phyloP scores from a whole-genome alignment of 2,329 filamentous ascomycete species.

The Ophiostoma sp. region DNA sequence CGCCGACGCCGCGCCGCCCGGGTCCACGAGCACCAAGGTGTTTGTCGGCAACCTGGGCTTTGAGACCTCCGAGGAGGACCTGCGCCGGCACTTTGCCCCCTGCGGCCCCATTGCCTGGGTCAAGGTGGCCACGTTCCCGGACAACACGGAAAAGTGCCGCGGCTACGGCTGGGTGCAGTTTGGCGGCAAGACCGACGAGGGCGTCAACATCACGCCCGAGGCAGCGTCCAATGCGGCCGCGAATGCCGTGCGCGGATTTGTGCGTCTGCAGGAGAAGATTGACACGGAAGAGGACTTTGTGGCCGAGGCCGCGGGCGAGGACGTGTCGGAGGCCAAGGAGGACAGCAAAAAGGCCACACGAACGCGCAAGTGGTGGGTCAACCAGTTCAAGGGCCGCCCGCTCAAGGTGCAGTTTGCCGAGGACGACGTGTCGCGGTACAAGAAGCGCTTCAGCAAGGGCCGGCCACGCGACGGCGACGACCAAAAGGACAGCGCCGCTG shows the following conservation, averaged over 20 bases:
- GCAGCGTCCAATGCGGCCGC: constrained; percentile 66
- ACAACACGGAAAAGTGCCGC: constrained; percentile 88
- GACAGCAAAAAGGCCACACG: constrained; percentile 39
- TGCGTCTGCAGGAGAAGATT: constrained; percentile 62
- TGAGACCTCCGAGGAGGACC: constrained; percentile 71
- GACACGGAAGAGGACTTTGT: constrained; percentile 59
- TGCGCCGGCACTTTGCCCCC: constrained; percentile 74
- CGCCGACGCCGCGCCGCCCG: constrained; percentile 34
- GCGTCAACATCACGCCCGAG: constrained; percentile 20
- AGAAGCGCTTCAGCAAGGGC: constrained; percentile 85
- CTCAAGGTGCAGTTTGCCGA: constrained; percentile 91
- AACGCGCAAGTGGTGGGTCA: constrained; percentile 74
- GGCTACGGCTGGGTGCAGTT: constrained; percentile 96
- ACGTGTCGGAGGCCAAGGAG: constrained; percentile 33
- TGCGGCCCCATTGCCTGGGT: constrained; percentile 79
- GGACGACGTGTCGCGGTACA: constrained; percentile 81
- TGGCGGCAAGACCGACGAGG: constrained; percentile 37
- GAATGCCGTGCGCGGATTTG: constrained; percentile 73
- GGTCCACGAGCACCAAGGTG: constrained; percentile 63
- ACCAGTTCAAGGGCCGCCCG: constrained; percentile 70
- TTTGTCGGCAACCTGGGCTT: constrained; percentile 91
- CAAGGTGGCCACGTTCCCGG: constrained; percentile 92
- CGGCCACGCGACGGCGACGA: constrained; percentile 43
- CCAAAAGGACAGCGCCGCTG: constrained; percentile 2
- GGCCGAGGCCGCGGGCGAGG: constrained; percentile 42